Percentiles rank a stretch among this genome's conserved stretches.
Conservation (phyloP, 768 basidiomycete species). For the Suillus tomentosus region DNA sequence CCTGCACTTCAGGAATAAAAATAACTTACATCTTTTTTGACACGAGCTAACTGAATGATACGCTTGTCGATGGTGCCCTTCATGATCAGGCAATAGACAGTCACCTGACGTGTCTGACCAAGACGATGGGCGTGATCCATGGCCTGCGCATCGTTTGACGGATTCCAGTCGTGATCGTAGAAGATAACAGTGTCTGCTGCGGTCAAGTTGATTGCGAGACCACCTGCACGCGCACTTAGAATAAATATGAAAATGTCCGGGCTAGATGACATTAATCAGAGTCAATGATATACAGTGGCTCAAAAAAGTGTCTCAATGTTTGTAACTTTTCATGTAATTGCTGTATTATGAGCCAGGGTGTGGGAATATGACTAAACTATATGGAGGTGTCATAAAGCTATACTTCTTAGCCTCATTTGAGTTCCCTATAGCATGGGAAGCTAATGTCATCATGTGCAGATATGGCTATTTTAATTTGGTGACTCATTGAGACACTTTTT, state of each 20-base stretch:
- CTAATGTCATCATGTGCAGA: no score
- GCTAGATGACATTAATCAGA: slow-evolving; percentile 17
- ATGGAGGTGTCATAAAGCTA: no score
- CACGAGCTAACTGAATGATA: slow-evolving; percentile 92
- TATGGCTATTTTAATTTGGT: no score
- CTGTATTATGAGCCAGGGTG: no score
- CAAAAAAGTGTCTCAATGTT: no score
- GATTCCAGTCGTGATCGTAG: slow-evolving; percentile 52
- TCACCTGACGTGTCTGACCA: slow-evolving; percentile 60
- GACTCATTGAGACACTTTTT: no score
- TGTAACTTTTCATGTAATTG: no score
- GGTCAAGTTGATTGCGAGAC: slow-evolving; percentile 95
- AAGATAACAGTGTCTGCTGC: slow-evolving; percentile 47
- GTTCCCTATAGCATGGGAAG: no score
- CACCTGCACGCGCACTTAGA: slow-evolving; percentile 92
- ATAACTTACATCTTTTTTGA: slow-evolving; percentile 87
- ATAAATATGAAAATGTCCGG: slow-evolving; percentile 96
- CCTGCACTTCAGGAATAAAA: background rate
- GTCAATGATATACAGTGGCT: background rate
- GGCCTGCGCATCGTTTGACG: slow-evolving; percentile 95
- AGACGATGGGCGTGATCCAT: slow-evolving; percentile 90
- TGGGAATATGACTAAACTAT: no score
- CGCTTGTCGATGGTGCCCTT: slow-evolving; percentile 96
- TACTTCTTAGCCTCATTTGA: no score
- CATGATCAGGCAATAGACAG: slow-evolving; percentile 93